A percentile compares a stretch with the other conserved stretches of the same genome.
Evolutionary conservation across 2,329 filamentous ascomycete species (phyloP).

Genomic region (Pezicula neosporulosa): DNA sequence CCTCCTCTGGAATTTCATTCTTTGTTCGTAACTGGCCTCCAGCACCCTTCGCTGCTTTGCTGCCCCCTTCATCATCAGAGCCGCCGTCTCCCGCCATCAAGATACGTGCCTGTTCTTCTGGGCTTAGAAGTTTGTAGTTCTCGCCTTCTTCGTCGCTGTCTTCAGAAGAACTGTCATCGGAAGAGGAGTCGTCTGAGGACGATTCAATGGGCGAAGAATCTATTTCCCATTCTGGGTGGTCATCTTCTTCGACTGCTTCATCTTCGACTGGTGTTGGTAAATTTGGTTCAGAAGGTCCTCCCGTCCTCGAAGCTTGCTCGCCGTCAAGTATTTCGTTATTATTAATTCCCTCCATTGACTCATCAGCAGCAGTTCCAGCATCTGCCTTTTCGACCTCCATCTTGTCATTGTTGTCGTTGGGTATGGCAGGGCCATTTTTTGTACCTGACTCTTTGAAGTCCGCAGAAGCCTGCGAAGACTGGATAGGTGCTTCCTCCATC

Average conservation of each 20-base stretch:
- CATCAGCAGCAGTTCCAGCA: neutral
- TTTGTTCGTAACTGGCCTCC: constrained; percentile 66
- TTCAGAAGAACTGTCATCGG: constrained; percentile 49
- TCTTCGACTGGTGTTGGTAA: constrained; percentile 5
- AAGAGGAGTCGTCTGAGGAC: constrained; percentile 54
- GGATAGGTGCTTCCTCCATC: neutral
- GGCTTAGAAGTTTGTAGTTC: constrained; percentile 69
- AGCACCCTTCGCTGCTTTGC: constrained; percentile 35
- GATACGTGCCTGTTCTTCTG: constrained; percentile 79
- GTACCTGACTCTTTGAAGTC: too few species aligned
- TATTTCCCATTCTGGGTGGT: constrained; percentile 77
- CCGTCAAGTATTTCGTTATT: constrained; percentile 2
- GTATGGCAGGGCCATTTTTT: neutral
- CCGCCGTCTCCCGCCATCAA: constrained; percentile 80
- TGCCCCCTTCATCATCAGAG: constrained; percentile 71
- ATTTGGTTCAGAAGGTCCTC: constrained; percentile 10
- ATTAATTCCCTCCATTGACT: neutral
- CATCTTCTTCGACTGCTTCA: constrained; percentile 16
- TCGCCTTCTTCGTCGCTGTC: constrained; percentile 52
- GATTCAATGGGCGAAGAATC: constrained; percentile 76
- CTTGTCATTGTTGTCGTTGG: neutral
- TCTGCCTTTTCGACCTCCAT: neutral
- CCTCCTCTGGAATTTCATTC: constrained; percentile 69
- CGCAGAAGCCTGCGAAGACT: neutral
- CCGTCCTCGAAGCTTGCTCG: neutral